Base-by-base conservation (phyloP, 2,329 filamentous ascomycete species). In the Monosporascus sp. region DNA sequence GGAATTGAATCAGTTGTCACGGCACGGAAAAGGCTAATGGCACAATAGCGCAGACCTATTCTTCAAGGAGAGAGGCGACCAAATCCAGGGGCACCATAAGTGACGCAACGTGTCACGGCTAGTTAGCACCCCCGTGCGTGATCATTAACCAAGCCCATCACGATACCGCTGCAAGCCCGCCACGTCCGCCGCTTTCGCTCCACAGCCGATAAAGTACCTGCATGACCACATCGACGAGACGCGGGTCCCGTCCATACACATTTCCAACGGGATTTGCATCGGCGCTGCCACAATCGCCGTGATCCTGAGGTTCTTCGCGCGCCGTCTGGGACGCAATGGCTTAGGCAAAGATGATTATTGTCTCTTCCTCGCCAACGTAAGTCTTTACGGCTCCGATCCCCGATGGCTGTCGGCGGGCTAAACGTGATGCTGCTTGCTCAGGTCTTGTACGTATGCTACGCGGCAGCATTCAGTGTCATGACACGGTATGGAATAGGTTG, bases 301-400 rank as follows among this genome's bases (percentile, higher is more conserved):
- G 17, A 24, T 20, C 14, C 31, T 40, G 26, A 5, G 48, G 20
- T 40, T 49, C 22, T 5, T 37, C 20, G 5, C 7, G n/a, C 26
- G 48, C 20, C 48, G 48, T 24, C 5, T 38, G 27, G 35, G 35
- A 16, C 16, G 48, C 20, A 14, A 1, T 22, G 48, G 48, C 31
- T 49, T 49, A 22, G 48, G 48, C 7, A 49, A 49, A 38, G 48
- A 40, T 38, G 48, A 49, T 22, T 49, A 40, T 24, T 49, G 35
- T 20, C n/a, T 40, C n/a, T 26, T 6, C 24, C 24, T 49, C 14
- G 48, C 14, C 27, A 40, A 37, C 45, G 45, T 48, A 31, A 16
- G 24, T 31, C 11, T 48, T 20, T 48, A 14, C 11, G 16, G 17
- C 14, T 20, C 24, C 14, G 3, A 14, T 16, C 19, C 17, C 5